Conservation (phyloP, 208 protist species). For the Herpetomonas tarakana region DNA sequence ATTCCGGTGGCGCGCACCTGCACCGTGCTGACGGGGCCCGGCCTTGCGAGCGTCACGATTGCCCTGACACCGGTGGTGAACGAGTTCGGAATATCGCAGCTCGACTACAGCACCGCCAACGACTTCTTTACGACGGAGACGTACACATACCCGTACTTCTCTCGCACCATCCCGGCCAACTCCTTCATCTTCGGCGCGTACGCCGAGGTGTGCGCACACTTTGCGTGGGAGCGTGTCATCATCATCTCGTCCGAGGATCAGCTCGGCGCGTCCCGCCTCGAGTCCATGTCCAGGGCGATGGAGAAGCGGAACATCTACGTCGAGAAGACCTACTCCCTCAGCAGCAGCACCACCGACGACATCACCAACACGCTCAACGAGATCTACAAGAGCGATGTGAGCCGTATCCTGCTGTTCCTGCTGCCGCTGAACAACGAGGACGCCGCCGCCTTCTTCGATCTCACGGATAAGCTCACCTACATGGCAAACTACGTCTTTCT, state of each 20-base stretch:
- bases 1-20: conserved; percentile 67
- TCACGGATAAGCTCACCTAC: conserved; percentile 44
- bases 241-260: conserved; percentile 58
- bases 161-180: conserved; percentile 55
- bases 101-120: conserved; percentile 75
- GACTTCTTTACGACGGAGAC: conserved; percentile 49
- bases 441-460: conserved; percentile 61
- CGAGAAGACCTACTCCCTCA: conserved; percentile 53
- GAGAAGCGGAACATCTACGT: conserved; percentile 65
- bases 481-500: conserved; percentile 83
- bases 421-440: conserved; percentile 38
- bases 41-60: conserved; percentile 37
- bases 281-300: conserved; percentile 47
- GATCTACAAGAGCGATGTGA: conserved; percentile 69
- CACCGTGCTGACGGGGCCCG: conserved; percentile 64
- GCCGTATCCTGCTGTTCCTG: conserved; percentile 56
- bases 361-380: conserved; percentile 40
- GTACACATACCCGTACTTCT: conserved; percentile 75
- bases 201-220: conserved; percentile 61
- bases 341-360: conserved; percentile 18
- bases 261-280: conserved; percentile 45
- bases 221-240: conserved; percentile 83
- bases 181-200: conserved; percentile 49
- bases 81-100: conserved; percentile 63
- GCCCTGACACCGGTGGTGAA: conserved; percentile 78